Evolutionary conservation across 345 rosid species (phyloP).

Genomic region (Eucalyptus albens): DNA sequence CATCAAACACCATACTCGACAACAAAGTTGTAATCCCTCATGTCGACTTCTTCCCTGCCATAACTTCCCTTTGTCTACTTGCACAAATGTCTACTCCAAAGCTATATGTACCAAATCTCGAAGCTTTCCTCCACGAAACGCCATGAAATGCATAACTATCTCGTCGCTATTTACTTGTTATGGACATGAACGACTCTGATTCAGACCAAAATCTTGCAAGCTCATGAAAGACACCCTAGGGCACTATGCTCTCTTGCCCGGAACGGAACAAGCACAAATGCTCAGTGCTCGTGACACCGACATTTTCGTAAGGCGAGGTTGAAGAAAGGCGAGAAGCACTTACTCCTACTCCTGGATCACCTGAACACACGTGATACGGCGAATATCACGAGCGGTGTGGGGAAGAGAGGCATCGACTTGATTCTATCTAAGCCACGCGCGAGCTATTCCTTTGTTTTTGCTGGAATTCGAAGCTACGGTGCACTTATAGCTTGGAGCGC

Average conservation of each 20-base stretch:
- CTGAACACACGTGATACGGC: too few relatives aligned
- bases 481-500: background rate
- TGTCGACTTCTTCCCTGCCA: background rate
- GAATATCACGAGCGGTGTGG: background rate
- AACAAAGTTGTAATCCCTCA: background rate
- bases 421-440: background rate
- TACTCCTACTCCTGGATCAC: background rate
- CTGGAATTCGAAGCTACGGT: background rate
- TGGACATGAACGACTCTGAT: too few relatives aligned
- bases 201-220: too few relatives aligned
- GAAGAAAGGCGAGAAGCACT: background rate
- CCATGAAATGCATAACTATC: too few relatives aligned
- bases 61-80: background rate
- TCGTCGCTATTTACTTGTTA: too few relatives aligned
- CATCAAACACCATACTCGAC: background rate
- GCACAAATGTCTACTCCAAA: too few relatives aligned
- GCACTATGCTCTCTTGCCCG: background rate
- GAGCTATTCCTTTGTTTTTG: background rate
- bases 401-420: background rate
- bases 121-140: too few relatives aligned
- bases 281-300: background rate
- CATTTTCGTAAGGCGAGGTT: background rate
- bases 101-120: too few relatives aligned
- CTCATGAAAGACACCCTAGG: too few relatives aligned
- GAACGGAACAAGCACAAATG: background rate